Conservation (phyloP, 768 basidiomycete species). For the Exidia glandulosa region DNA sequence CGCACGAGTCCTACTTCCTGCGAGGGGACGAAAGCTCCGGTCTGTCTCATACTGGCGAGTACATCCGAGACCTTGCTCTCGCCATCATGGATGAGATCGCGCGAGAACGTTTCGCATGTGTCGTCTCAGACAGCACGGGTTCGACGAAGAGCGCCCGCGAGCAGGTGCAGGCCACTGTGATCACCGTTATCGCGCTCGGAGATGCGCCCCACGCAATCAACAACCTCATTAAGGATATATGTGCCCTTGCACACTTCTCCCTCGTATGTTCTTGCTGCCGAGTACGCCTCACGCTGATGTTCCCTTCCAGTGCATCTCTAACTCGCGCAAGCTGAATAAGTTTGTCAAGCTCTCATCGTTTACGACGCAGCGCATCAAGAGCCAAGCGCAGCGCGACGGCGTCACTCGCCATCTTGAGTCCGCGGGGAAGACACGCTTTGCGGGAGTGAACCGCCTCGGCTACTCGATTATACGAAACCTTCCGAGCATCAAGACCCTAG, state of each 20-base stretch:
- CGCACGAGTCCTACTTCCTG: constrained; percentile 16
- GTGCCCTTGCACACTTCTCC: background rate
- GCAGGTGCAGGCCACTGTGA: background rate
- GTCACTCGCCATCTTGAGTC: background rate
- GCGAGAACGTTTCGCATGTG: background rate
- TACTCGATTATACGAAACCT: background rate
- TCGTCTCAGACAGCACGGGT: background rate
- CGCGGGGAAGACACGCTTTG: background rate
- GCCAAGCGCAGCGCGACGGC: background rate
- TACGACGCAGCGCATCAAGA: background rate
- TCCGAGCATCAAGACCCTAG: background rate
- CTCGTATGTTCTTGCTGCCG: background rate
- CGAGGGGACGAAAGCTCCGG: constrained; percentile 16
- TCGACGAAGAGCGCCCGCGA: background rate
- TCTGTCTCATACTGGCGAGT: constrained; percentile 18
- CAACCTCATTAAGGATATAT: background rate
- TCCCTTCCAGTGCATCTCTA: background rate
- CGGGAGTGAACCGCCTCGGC: background rate
- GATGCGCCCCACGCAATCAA: background rate
- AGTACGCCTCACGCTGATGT: background rate
- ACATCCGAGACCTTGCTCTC: constrained; percentile 13
- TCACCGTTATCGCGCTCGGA: background rate
- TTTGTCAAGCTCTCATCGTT: background rate
- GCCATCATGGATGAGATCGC: constrained; percentile 4
- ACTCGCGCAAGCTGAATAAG: background rate